Base-by-base conservation (phyloP, 2,329 filamentous ascomycete genomes). In the Tolypocladium inflatum region DNA sequence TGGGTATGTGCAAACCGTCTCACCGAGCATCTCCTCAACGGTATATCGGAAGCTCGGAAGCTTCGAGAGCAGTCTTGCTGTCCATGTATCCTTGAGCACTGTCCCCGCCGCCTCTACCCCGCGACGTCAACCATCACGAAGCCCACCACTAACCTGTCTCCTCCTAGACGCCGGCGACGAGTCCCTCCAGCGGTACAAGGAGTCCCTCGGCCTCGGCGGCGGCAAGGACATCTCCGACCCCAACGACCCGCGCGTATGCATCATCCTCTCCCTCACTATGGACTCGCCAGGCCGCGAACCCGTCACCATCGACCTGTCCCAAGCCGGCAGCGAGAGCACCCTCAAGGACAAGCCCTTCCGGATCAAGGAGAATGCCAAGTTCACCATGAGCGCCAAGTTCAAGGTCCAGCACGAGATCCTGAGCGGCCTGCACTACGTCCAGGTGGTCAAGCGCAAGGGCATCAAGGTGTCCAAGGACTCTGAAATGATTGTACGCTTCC, bases 331-430 rank as follows among this genome's bases (percentile, higher is more conserved):
- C 61, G 82, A 96, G 68, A 79, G 83, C 4, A 83, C 81, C 17
- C 87, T 99, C 64, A 96, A 96, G 79, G 82, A 90, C 70, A 88
- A 94, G 72, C 94, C 94, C 17, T 99, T 99, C 80, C 93, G 84
- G 71, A 97, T 99, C 80, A 99, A 97, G 82, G 94, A 97, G 76
- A 91, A 91, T 57, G 85, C 88, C 66, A 88, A 85, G 66, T 99
- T 97, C 79, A 90, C 89, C 75, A 97, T 97, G 90, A 91, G 89
- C 72, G 92, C 89, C 59, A 84, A 85, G 62, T 99, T 97, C 82
- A 89, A 92, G 78, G 94, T 99, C 52, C 91, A 99, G 80, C 91
- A 97, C 73, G 89, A 97, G 76, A 93, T 99, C 64, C 83, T 97
- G 57, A 94, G 90, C 67, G 94, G 94, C 52, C 78, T 99, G 71